These are phyloP conservation scores for Ustilago xerochloae DNA, from an alignment of 1,284 basidiomycete species.

Conservation along the genomic window DNA sequence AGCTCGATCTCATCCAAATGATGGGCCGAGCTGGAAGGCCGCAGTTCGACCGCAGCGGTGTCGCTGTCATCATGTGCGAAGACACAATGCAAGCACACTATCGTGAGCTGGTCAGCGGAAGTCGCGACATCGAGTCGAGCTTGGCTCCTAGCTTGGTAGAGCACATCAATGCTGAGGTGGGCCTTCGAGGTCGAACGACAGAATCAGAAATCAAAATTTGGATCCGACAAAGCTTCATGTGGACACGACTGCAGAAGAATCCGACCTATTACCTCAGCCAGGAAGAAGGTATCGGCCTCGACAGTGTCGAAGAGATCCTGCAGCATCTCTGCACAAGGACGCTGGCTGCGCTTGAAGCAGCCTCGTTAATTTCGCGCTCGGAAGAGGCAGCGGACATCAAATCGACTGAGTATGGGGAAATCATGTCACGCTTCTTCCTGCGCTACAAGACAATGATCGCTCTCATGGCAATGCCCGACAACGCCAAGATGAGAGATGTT, in stretches of 20 bases:
- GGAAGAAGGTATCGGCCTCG: constrained; percentile 38
- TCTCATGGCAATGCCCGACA: constrained; percentile 30
- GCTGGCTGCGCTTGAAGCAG: constrained; percentile 23
- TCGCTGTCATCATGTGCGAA: constrained; percentile 63
- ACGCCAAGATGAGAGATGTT: constrained; percentile 20
- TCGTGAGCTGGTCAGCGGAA: constrained; percentile 45
- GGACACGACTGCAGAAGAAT: constrained; percentile 51
- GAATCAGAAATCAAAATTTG: constrained; percentile 31
- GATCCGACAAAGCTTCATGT: constrained; percentile 49
- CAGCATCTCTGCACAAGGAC: constrained; percentile 32
- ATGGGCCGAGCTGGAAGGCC: constrained; percentile 83
- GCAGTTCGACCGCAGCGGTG: constrained; percentile 78
- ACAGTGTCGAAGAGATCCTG: constrained; percentile 41
- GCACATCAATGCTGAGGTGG: constrained; percentile 59
- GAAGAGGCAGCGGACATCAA: constrained; percentile 13
- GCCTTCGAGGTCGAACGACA: constrained; percentile 22
- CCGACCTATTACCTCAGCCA: constrained; percentile 44
- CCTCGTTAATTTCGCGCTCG: constrained; percentile 26
- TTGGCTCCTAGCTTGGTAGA: constrained; percentile 51
- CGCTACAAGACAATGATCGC: constrained; percentile 52
- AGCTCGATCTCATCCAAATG: constrained; percentile 72
- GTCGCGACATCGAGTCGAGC: constrained; percentile 51
- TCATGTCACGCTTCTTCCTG: constrained; percentile 57
- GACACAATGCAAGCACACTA: constrained; percentile 46
- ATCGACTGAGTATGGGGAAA: constrained; percentile 52